phyloP scores from a whole-genome alignment of 176 grass and related monocot genomes.

The Bothriochloa decipiens region DNA sequence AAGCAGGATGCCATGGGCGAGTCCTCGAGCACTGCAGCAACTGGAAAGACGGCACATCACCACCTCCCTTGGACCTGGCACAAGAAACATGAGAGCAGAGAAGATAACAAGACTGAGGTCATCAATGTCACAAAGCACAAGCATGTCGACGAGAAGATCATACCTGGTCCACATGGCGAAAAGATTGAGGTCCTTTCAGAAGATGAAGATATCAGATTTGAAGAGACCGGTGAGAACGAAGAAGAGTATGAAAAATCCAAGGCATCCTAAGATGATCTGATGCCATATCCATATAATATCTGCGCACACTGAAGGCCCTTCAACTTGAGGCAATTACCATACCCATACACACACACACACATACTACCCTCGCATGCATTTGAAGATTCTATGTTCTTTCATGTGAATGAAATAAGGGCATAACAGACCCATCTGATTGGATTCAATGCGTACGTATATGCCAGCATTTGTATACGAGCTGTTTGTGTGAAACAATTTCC shows the following conservation, averaged over 20 bases:
- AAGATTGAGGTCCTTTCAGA: slow-evolving; percentile 47
- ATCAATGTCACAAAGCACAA: slow-evolving; percentile 47
- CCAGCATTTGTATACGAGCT: slow-evolving; percentile 29
- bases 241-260: slow-evolving; percentile 15
- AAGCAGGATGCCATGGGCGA: slow-evolving; percentile 45
- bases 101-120: slow-evolving; percentile 39
- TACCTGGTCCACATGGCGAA: slow-evolving; percentile 41
- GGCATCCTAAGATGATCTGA: neutral
- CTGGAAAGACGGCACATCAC: slow-evolving; percentile 14
- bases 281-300: neutral
- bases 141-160: slow-evolving; percentile 52
- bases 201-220: slow-evolving; percentile 55
- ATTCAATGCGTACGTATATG: slow-evolving; percentile 32
- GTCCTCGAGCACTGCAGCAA: neutral
- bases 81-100: slow-evolving; percentile 46
- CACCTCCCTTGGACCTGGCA: slow-evolving; percentile 48
- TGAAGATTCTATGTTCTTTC: slow-evolving; percentile 44
- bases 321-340: neutral
- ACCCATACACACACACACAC: neutral
- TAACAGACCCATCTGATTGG: slow-evolving; percentile 33
- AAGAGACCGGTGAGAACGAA: slow-evolving; percentile 28
- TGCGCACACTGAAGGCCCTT: slow-evolving; percentile 15
- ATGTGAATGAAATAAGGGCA: slow-evolving; percentile 46
- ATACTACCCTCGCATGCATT: slow-evolving; percentile 15
- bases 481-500: neutral